Evolutionary conservation across 116 monocot species (phyloP).

Genomic region (Trichopus zeylanicus): DNA sequence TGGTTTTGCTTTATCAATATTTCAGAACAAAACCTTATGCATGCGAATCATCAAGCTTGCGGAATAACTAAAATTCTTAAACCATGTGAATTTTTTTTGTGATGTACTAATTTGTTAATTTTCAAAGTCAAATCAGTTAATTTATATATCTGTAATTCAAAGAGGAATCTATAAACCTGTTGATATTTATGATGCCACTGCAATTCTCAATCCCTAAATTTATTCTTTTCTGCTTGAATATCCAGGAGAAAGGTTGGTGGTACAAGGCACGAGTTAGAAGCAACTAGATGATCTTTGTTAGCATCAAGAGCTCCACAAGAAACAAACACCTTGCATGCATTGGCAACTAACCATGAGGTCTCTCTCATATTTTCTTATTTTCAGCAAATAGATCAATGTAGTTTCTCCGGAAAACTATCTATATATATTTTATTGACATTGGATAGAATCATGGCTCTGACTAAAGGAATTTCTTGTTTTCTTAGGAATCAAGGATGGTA

Average conservation of each 20-base stretch:
- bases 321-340: slow-evolving; percentile 11
- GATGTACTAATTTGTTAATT: too few species aligned
- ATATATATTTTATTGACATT: neutral
- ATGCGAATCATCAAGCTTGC: slow-evolving; percentile 77
- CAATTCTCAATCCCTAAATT: too few species aligned
- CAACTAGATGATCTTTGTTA: slow-evolving; percentile 28
- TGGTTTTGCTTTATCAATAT: slow-evolving; percentile 37
- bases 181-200: neutral
- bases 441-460: neutral
- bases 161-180: too few species aligned
- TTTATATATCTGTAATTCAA: too few species aligned
- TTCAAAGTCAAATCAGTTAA: too few species aligned
- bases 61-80: too few species aligned
- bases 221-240: neutral
- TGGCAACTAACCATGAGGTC: slow-evolving; percentile 30
- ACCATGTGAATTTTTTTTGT: too few species aligned
- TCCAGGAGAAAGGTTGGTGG: slow-evolving; percentile 30
- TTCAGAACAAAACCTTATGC: slow-evolving; percentile 69
- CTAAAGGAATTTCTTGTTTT: neutral
- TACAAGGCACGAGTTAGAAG: slow-evolving; percentile 17
- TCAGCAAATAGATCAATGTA: too few species aligned
- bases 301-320: slow-evolving; percentile 11
- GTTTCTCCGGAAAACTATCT: too few species aligned
- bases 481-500: slow-evolving; percentile 21
- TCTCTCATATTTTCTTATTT: slow-evolving; percentile 6